Evolutionary conservation across 2,329 filamentous ascomycete genomes (phyloP).

Genomic region (Botrytis deweyae): DNA sequence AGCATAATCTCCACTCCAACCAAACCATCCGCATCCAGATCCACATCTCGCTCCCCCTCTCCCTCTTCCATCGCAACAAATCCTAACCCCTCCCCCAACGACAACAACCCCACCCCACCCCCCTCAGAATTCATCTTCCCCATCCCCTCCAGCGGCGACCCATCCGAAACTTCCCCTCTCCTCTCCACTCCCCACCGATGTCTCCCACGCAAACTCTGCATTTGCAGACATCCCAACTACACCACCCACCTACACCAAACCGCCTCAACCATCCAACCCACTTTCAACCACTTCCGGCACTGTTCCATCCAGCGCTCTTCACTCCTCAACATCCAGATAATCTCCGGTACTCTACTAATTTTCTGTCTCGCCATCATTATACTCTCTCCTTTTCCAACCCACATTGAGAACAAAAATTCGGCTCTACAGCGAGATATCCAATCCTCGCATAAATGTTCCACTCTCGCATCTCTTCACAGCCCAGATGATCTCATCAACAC

Average conservation of each 20-base stretch:
- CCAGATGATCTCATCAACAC: not conserved
- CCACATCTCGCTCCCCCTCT: not conserved
- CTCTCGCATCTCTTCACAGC: not conserved
- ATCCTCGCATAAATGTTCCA: accelerated
- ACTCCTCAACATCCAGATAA: not conserved
- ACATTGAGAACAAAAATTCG: accelerated
- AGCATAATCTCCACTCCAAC: not conserved
- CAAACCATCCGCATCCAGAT: no score
- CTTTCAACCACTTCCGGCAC: not conserved
- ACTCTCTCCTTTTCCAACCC: not conserved
- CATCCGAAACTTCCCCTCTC: not conserved
- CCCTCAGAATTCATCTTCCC: not conserved
- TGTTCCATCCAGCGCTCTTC: not conserved
- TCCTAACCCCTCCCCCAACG: no score
- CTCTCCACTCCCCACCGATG: not conserved
- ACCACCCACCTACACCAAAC: no score
- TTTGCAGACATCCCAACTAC: not conserved
- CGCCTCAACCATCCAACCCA: not conserved
- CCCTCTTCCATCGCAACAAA: no score
- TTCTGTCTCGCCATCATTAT: not conserved
- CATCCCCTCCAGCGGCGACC: not conserved
- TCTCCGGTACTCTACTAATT: not conserved
- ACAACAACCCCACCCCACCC: accelerated
- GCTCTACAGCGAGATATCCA: no score
- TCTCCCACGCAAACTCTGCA: not conserved